A percentile compares a stretch with the other conserved stretches of the same genome.
phyloP scores from a whole-genome alignment of 225 moss, liverwort and hornwort species.

The Lunularia cruciata region DNA sequence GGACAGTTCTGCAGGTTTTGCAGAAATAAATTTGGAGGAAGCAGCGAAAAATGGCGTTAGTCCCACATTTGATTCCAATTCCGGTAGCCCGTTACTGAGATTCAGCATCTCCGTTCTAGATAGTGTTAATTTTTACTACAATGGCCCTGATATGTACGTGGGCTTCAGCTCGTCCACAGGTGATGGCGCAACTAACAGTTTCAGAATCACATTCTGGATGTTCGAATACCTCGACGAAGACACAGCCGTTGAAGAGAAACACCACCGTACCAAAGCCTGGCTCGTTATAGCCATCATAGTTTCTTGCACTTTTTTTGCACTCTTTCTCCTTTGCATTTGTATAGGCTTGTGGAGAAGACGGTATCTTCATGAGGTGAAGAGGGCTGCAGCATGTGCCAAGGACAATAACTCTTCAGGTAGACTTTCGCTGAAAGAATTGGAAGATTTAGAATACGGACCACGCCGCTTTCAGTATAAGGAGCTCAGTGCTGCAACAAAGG shows the following conservation, averaged over 20 bases:
- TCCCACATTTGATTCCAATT: neutral
- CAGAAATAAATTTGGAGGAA: conserved; percentile 11
- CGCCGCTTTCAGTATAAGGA: conserved; percentile 35
- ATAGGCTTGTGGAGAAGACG: conserved; percentile 12
- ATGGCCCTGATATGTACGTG: conserved; percentile 20
- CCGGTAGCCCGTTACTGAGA: neutral
- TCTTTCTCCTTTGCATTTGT: conserved; percentile 6
- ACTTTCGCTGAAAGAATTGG: conserved; percentile 8
- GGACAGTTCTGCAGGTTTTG: conserved; percentile 1
- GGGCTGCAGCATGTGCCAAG: conserved; percentile 1
- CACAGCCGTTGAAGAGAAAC: neutral
- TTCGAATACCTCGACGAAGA: conserved; percentile 14
- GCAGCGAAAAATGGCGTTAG: conserved; percentile 3
- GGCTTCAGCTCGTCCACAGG: conserved; percentile 25
- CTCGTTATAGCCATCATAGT: conserved; percentile 19
- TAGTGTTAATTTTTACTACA: conserved; percentile 19
- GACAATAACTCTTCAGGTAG: conserved; percentile 8
- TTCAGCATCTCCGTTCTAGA: conserved; percentile 22
- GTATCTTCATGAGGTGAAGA: conserved; percentile 4
- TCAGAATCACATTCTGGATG: conserved; percentile 21
- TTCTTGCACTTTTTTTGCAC: neutral
- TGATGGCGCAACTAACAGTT: conserved; percentile 1
- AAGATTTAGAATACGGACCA: conserved; percentile 24
- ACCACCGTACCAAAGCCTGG: conserved; percentile 7
- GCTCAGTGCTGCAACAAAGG: conserved; percentile 35